phyloP scores from a whole-genome alignment of 495 filamentous ascomycete species.

The Penicillium daleae region DNA sequence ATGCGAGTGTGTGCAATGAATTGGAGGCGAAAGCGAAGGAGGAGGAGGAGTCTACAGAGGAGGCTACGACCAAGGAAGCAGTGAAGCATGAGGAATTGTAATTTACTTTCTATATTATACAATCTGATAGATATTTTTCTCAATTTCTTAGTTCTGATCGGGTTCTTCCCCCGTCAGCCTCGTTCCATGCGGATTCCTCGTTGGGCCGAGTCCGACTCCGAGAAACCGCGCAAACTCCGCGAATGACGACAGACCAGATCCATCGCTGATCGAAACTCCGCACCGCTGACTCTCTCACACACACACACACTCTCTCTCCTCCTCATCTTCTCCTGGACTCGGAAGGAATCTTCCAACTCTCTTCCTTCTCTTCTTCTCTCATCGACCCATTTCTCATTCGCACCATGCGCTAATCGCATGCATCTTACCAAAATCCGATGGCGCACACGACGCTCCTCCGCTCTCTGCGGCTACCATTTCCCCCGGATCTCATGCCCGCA shows the following conservation, averaged over 20 bases:
- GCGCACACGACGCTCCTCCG: slow-evolving; percentile 35
- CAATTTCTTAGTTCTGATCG: too few relatives aligned
- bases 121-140: background rate
- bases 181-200: background rate
- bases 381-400: background rate
- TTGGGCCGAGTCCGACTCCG: slow-evolving; percentile 6
- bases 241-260: slow-evolving; percentile 26
- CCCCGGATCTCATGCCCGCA: slow-evolving; percentile 12
- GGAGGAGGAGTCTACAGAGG: slow-evolving; percentile 3
- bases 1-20: slow-evolving; percentile 43
- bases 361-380: background rate
- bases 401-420: slow-evolving; percentile 20
- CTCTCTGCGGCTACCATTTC: slow-evolving; percentile 27
- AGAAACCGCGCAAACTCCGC: background rate
- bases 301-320: too few relatives aligned
- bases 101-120: background rate
- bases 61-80: background rate
- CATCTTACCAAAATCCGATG: slow-evolving; percentile 20
- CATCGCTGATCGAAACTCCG: slow-evolving; percentile 4
- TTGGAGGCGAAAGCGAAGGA: slow-evolving; percentile 11
- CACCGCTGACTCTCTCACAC: background rate
- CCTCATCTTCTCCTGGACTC: background rate
- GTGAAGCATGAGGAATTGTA: slow-evolving; percentile 32
- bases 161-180: too few relatives aligned
- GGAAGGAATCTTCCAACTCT: background rate